Percentiles rank a stretch among this genome's conserved stretches.
Conservation (phyloP, 2,329 filamentous ascomycete genomes). For the Magnaporthiopsis incrustans region DNA sequence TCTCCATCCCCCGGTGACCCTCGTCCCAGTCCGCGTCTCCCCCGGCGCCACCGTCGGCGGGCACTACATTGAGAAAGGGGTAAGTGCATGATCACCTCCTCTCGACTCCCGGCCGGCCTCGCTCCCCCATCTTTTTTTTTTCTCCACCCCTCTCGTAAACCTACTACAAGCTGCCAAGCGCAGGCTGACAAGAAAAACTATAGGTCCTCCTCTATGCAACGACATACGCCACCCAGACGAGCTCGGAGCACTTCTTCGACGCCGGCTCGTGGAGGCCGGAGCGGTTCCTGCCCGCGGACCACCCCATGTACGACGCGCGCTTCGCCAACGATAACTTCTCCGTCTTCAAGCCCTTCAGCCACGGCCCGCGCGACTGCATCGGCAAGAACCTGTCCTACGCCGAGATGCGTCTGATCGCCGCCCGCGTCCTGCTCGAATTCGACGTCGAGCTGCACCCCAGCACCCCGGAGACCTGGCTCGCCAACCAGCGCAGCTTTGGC, state of each 20-base stretch:
- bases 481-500: slow-evolving; percentile 21
- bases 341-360: slow-evolving; percentile 6
- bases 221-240: background rate
- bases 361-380: slow-evolving; percentile 6
- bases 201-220: background rate
- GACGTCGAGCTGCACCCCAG: slow-evolving; percentile 25
- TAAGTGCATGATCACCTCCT: background rate
- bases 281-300: background rate
- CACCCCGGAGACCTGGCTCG: slow-evolving; percentile 22
- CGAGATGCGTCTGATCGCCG: slow-evolving; percentile 33
- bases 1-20: slow-evolving; percentile 23
- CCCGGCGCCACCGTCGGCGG: background rate
- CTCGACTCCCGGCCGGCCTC: too few relatives aligned
- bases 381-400: slow-evolving; percentile 26
- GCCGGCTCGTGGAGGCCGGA: background rate
- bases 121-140: too few relatives aligned
- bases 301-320: slow-evolving; percentile 3
- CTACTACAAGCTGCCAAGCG: background rate
- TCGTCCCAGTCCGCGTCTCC: background rate
- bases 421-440: slow-evolving; percentile 30
- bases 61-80: background rate
- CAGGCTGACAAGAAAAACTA: background rate
- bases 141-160: too few relatives aligned
- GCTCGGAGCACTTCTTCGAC: background rate
- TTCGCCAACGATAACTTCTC: background rate